Percentiles rank a stretch among this genome's conserved stretches.
Evolutionary conservation across 1,284 basidiomycete genomes (phyloP).

Genomic region (Microbotryum lychnidis-dioicae): DNA sequence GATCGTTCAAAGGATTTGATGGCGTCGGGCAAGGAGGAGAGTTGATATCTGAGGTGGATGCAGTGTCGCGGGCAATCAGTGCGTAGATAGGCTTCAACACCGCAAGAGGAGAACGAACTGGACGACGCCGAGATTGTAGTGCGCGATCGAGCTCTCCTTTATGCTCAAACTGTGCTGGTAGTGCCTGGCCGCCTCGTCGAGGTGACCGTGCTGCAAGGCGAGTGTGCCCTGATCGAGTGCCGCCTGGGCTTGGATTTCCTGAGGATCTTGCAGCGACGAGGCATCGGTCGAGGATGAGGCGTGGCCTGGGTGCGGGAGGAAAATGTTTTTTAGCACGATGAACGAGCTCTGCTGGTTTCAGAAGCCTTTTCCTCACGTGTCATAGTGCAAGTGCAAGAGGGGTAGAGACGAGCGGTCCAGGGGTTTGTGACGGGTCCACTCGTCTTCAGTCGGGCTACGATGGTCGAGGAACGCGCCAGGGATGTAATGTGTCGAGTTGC

Average conservation of each 20-base stretch:
- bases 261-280: constrained; percentile 22
- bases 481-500: no score
- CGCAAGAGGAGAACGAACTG: neutral
- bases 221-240: constrained; percentile 25
- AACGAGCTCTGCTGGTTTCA: no score
- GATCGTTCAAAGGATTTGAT: constrained; percentile 26
- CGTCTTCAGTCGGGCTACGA: no score
- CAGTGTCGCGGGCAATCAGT: neutral
- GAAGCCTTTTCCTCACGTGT: no score
- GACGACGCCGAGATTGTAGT: constrained; percentile 33
- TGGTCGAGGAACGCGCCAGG: no score
- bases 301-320: neutral
- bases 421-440: no score
- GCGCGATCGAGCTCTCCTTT: constrained; percentile 20
- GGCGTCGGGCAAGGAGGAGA: constrained; percentile 14
- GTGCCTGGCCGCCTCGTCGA: constrained; percentile 4
- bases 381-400: no score
- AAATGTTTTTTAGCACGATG: no score
- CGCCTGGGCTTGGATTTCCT: constrained; percentile 16
- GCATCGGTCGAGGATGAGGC: constrained; percentile 18
- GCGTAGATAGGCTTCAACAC: neutral
- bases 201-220: constrained; percentile 18
- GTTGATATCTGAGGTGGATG: constrained; percentile 18
- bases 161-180: constrained; percentile 22
- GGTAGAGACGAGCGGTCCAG: no score